These are phyloP conservation scores for Trifolium dubium DNA, from an alignment of 306 rosid genomes.

Conservation along the genomic window DNA sequence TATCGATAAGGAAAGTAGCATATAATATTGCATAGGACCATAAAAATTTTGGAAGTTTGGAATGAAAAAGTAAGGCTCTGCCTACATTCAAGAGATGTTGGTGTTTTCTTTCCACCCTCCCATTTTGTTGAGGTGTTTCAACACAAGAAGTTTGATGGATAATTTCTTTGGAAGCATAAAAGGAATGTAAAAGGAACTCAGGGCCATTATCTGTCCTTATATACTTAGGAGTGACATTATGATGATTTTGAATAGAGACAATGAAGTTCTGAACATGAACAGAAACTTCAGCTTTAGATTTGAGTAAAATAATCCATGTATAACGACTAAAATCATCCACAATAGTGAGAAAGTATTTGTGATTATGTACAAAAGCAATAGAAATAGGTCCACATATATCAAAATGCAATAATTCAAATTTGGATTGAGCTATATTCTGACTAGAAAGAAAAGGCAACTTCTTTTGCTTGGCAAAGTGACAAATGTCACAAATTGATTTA, in stretches of 20 bases:
- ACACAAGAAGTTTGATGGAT: neutral
- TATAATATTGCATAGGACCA: neutral
- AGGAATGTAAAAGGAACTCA: too few species aligned
- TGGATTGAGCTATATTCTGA: too few species aligned
- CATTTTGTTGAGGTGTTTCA: neutral
- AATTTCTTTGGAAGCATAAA: too few species aligned
- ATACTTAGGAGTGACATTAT: neutral
- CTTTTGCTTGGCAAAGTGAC: too few species aligned
- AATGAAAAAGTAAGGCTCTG: neutral
- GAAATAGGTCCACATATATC: neutral
- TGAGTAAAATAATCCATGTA: neutral
- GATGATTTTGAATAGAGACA: neutral
- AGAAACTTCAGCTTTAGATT: neutral
- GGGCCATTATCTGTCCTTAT: neutral
- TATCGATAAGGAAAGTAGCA: too few species aligned
- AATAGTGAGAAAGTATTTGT: neutral
- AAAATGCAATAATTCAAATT: neutral
- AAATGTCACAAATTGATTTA: too few species aligned
- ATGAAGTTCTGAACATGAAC: too few species aligned
- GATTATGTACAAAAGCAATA: neutral
- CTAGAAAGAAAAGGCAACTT: too few species aligned
- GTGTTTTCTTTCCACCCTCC: neutral
- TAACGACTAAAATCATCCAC: neutral
- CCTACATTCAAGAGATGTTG: neutral
- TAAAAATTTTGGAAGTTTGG: neutral